A percentile compares a stretch with the other conserved stretches of the same genome.
These are phyloP conservation scores for Sporisorium exsertum DNA, from an alignment of 1,284 basidiomycete species.

Conservation along the genomic window DNA sequence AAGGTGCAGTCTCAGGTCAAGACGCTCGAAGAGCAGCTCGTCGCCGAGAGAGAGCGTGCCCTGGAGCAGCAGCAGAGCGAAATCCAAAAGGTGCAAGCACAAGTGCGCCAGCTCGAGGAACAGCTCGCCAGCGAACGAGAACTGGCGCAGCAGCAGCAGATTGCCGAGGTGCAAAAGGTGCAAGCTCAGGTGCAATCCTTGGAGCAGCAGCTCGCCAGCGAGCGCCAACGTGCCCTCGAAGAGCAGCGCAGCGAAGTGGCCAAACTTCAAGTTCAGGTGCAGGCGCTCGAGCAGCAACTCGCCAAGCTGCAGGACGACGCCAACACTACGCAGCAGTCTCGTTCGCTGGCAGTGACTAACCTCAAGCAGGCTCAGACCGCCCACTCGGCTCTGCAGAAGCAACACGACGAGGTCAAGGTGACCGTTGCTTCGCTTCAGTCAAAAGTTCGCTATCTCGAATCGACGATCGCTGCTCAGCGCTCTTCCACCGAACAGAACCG, in stretches of 20 bases:
- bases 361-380: constrained; percentile 27
- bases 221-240: constrained; percentile 16
- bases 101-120: constrained; percentile 22
- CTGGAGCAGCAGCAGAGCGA: constrained; percentile 21
- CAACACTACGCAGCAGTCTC: constrained; percentile 13
- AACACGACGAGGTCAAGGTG: constrained; percentile 47
- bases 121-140: constrained; percentile 27
- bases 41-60: constrained; percentile 14
- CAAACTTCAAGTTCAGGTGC: constrained; percentile 19
- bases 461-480: constrained; percentile 41
- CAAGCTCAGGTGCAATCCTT: constrained; percentile 12
- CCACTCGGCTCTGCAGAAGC: constrained; percentile 36
- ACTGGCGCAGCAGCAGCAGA: constrained; percentile 17
- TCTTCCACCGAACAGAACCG: constrained; percentile 52
- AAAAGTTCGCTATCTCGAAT: constrained; percentile 52
- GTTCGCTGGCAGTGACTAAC: constrained; percentile 23
- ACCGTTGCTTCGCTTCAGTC: constrained; percentile 40
- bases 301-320: constrained; percentile 11
- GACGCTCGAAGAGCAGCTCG: constrained; percentile 24
- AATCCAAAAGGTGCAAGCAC: constrained; percentile 20
- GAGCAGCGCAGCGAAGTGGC: constrained; percentile 15
- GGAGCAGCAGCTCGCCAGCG: constrained; percentile 18
- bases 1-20: constrained; percentile 15
- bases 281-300: constrained; percentile 21
- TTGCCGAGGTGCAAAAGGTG: constrained; percentile 14